Evolutionary conservation across 2,329 filamentous ascomycete genomes (phyloP).

Genomic region (Hymenoscyphus linearis): DNA sequence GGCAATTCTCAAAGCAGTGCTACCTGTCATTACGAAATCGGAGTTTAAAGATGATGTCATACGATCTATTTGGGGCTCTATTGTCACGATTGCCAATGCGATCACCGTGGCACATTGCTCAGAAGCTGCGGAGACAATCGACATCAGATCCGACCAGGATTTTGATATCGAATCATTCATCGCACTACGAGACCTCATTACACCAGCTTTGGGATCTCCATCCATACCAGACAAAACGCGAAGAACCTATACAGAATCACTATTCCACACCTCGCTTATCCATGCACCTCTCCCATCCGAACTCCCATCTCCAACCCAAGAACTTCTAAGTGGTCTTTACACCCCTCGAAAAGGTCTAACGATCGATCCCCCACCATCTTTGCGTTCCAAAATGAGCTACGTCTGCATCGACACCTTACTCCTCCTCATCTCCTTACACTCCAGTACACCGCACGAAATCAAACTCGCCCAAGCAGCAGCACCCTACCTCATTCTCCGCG

Average conservation of each 20-base stretch:
- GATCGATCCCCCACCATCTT: slow-evolving; percentile 57
- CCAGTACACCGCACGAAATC: slow-evolving; percentile 31
- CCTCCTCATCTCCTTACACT: slow-evolving; percentile 53
- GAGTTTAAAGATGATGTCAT: slow-evolving; percentile 41
- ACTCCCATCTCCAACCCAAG: slow-evolving; percentile 44
- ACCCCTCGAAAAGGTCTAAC: slow-evolving; percentile 66
- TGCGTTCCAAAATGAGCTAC: slow-evolving; percentile 69
- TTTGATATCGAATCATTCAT: slow-evolving; percentile 77
- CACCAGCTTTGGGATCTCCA: slow-evolving; percentile 64
- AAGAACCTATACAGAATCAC: slow-evolving; percentile 63
- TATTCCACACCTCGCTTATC: slow-evolving; percentile 80
- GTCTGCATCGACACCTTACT: slow-evolving; percentile 77
- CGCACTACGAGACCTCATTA: slow-evolving; percentile 64
- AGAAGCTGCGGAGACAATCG: slow-evolving; percentile 37
- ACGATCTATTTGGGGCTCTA: slow-evolving; percentile 63
- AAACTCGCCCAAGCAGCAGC: slow-evolving; percentile 67
- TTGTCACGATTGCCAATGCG: slow-evolving; percentile 61
- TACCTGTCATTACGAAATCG: slow-evolving; percentile 53
- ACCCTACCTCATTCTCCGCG: slow-evolving; percentile 76
- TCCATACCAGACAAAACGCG: slow-evolving; percentile 63
- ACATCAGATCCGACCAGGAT: slow-evolving; percentile 62
- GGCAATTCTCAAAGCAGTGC: slow-evolving; percentile 59
- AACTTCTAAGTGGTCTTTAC: slow-evolving; percentile 59
- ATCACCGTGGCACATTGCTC: slow-evolving; percentile 61
- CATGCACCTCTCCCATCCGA: slow-evolving; percentile 60